A percentile compares a stretch with the other conserved stretches of the same genome.
Conservation (phyloP, 1,284 basidiomycete genomes). For the Clitocybe nebularis region DNA sequence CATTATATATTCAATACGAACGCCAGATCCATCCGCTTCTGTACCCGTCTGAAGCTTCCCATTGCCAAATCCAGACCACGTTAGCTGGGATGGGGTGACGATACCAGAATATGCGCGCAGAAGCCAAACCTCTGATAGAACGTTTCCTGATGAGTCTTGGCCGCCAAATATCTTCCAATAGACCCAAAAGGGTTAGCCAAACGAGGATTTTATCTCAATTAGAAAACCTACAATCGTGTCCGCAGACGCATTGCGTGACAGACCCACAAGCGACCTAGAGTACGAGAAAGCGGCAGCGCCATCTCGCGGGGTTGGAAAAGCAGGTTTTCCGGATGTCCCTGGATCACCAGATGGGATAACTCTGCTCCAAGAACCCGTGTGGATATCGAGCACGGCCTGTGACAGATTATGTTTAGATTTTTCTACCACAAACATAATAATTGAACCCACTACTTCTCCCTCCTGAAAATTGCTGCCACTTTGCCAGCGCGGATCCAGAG, state of each 20-base stretch:
- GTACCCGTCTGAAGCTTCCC: slow-evolving; percentile 58
- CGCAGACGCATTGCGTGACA: slow-evolving; percentile 42
- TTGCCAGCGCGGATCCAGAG: slow-evolving; percentile 63
- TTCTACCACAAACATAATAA: slow-evolving; percentile 4
- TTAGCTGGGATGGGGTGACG: slow-evolving; percentile 46
- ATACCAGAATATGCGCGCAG: slow-evolving; percentile 64
- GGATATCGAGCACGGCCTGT: slow-evolving; percentile 63
- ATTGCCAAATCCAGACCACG: slow-evolving; percentile 61
- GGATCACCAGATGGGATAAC: slow-evolving; percentile 73
- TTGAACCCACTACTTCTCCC: slow-evolving; percentile 65
- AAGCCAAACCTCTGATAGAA: slow-evolving; percentile 73
- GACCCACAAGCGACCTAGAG: slow-evolving; percentile 51
- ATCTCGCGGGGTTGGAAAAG: slow-evolving; percentile 61
- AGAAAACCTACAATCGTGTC: slow-evolving; percentile 55
- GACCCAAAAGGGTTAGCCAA: background rate
- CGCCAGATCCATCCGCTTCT: slow-evolving; percentile 62
- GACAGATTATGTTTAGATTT: slow-evolving; percentile 9
- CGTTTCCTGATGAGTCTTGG: slow-evolving; percentile 57
- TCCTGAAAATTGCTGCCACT: slow-evolving; percentile 52
- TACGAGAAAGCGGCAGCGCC: slow-evolving; percentile 66
- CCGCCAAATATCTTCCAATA: slow-evolving; percentile 61
- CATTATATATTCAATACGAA: slow-evolving; percentile 55
- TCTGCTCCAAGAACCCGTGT: slow-evolving; percentile 67
- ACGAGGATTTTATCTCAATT: background rate
- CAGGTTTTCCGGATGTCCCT: slow-evolving; percentile 36